Percentiles rank a stretch among this genome's conserved stretches.
Evolutionary conservation across 768 basidiomycete genomes (phyloP).

Genomic region (Pleurotus cornucopiae): DNA sequence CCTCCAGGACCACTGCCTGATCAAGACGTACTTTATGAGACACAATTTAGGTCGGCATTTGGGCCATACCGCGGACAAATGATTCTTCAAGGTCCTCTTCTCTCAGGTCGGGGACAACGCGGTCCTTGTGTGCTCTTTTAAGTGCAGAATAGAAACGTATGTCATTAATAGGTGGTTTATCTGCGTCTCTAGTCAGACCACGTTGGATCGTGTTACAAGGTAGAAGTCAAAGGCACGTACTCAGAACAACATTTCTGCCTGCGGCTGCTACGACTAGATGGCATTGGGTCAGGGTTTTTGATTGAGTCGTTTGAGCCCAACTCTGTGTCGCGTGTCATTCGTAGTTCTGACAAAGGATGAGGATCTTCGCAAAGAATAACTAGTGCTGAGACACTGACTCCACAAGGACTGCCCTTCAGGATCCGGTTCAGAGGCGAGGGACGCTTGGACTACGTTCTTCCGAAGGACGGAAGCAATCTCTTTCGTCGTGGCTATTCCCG

Average conservation of each 20-base stretch:
- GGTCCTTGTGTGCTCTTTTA: conserved; percentile 62
- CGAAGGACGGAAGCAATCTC: conserved; percentile 75
- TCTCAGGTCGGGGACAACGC: conserved; percentile 59
- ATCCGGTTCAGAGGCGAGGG: conserved; percentile 33
- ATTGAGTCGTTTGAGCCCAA: conserved; percentile 81
- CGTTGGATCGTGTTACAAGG: conserved; percentile 19
- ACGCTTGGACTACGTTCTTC: conserved; percentile 84
- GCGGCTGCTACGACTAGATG: conserved; percentile 45
- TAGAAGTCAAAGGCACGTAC: conserved; percentile 10
- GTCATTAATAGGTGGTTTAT: conserved; percentile 26
- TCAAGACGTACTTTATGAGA: conserved; percentile 1
- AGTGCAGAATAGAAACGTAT: conserved; percentile 62
- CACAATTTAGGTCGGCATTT: neutral
- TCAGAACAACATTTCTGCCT: conserved; percentile 32
- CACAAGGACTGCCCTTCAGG: conserved; percentile 28
- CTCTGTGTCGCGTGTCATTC: conserved; percentile 78
- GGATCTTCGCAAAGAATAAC: neutral
- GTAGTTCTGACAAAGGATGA: conserved; percentile 46
- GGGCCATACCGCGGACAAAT: conserved; percentile 73
- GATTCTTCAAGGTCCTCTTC: conserved; percentile 84
- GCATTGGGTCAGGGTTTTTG: conserved; percentile 50
- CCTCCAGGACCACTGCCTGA: conserved; percentile 89
- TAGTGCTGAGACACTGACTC: conserved; percentile 37
- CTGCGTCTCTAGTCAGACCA: conserved; percentile 10
- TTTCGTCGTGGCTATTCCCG: conserved; percentile 52